Evolutionary conservation across 805 yeast species (phyloP).

Genomic region (Starmerella davenportii): DNA sequence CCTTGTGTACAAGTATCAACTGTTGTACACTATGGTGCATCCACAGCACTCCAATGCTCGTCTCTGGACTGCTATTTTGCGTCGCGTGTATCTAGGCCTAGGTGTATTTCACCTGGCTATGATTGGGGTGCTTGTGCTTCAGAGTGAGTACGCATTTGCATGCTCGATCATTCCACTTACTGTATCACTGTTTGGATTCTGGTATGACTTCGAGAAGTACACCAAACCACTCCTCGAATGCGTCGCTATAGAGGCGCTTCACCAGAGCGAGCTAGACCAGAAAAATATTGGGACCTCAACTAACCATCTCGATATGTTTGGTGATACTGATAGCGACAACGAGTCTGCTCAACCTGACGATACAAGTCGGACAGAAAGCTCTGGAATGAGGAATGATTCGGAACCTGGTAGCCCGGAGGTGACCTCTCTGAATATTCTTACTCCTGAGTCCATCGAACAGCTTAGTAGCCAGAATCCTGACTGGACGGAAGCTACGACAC

Average conservation of each 20-base stretch:
- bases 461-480: neutral
- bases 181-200: constrained; percentile 39
- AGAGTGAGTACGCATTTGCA: constrained; percentile 62
- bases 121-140: constrained; percentile 76
- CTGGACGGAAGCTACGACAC: constrained; percentile 25
- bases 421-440: neutral
- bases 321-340: constrained; percentile 2
- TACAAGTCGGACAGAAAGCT: neutral
- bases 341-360: neutral
- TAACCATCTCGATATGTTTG: constrained; percentile 1
- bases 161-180: constrained; percentile 62
- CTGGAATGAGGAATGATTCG: neutral
- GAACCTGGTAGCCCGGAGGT: neutral
- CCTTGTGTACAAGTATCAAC: constrained; percentile 77
- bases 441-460: neutral
- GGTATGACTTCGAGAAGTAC: constrained; percentile 68
- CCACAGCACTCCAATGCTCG: constrained; percentile 94
- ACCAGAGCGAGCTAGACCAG: constrained; percentile 8
- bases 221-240: constrained; percentile 66
- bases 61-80: constrained; percentile 81
- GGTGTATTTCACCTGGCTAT: constrained; percentile 75
- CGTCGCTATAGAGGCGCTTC: constrained; percentile 64
- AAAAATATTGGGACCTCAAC: constrained; percentile 6
- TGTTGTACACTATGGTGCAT: constrained; percentile 78
- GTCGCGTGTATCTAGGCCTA: constrained; percentile 67